Conservation (phyloP, 805 yeast species). For the Candida ulmi region DNA sequence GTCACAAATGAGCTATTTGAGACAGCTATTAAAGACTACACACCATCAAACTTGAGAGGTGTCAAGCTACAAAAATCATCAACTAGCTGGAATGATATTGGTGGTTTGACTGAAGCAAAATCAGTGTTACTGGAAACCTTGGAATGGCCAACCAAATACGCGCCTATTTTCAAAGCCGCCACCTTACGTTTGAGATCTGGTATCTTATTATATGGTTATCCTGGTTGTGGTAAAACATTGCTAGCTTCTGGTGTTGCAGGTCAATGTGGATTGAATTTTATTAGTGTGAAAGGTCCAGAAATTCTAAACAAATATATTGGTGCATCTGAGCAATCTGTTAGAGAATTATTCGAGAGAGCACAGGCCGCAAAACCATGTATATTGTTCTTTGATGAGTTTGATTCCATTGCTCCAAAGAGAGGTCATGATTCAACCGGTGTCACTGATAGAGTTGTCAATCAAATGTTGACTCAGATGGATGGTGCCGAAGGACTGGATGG, state of each 20-base stretch:
- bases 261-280: conserved; percentile 90
- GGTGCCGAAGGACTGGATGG: conserved; percentile 98
- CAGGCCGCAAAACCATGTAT: conserved; percentile 93
- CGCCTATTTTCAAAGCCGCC: conserved; percentile 87
- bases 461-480: conserved; percentile 95
- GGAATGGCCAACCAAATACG: conserved; percentile 96
- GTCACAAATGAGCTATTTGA: conserved; percentile 38
- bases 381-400: conserved; percentile 91
- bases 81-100: conserved; percentile 79
- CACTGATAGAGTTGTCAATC: conserved; percentile 95
- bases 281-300: conserved; percentile 93
- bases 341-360: conserved; percentile 91
- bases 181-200: conserved; percentile 89
- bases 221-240: conserved; percentile 96
- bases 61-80: conserved; percentile 77
- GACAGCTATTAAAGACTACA: conserved; percentile 58
- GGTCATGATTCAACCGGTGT: conserved; percentile 98
- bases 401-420: conserved; percentile 95
- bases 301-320: conserved; percentile 93
- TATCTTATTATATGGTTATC: conserved; percentile 85
- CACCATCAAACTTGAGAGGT: conserved; percentile 80
- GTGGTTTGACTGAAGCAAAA: conserved; percentile 79
- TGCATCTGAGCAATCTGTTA: conserved; percentile 90
- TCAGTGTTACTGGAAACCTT: conserved; percentile 73
- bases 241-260: conserved; percentile 91